These are phyloP conservation scores for Clathrospora elynae DNA, from an alignment of 2,329 filamentous ascomycete species.

Conservation along the genomic window DNA sequence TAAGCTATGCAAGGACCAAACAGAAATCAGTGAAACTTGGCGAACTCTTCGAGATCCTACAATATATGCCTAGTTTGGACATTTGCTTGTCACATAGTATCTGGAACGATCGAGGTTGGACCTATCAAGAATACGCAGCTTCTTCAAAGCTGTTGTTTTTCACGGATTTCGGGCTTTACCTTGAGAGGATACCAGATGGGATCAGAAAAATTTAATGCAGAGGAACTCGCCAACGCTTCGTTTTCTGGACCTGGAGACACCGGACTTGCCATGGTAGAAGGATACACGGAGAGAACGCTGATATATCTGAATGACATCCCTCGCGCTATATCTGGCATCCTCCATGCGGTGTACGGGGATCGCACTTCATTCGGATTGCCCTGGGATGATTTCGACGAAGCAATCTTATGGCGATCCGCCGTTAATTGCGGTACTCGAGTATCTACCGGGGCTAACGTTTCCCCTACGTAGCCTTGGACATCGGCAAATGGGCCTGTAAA, in stretches of 20 bases:
- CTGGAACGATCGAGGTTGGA: slow-evolving; percentile 6
- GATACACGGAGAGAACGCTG: slow-evolving; percentile 1
- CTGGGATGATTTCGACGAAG: slow-evolving; percentile 1
- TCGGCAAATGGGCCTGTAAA: not conserved
- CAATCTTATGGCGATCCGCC: not conserved
- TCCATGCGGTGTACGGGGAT: not conserved
- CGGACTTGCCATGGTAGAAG: too few relatives aligned
- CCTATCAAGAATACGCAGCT: slow-evolving; percentile 12
- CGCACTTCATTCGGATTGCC: slow-evolving; percentile 4
- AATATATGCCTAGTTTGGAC: not conserved
- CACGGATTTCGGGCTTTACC: slow-evolving; percentile 5
- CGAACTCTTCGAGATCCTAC: not conserved
- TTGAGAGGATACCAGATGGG: not conserved
- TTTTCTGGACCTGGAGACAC: too few relatives aligned
- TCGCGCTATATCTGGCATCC: slow-evolving; percentile 3
- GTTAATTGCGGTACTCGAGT: not conserved
- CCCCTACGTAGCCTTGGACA: slow-evolving; percentile 1
- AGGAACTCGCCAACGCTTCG: too few relatives aligned
- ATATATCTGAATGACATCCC: slow-evolving; percentile 4
- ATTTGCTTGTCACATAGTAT: not conserved
- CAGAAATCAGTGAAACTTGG: not conserved
- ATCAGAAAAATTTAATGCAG: too few relatives aligned
- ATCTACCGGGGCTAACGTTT: too few relatives aligned
- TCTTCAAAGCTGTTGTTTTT: slow-evolving; percentile 12
- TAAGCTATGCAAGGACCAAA: slow-evolving; percentile 2